phyloP scores from a whole-genome alignment of 2,329 filamentous ascomycete genomes.

The Cladosporium sp. region DNA sequence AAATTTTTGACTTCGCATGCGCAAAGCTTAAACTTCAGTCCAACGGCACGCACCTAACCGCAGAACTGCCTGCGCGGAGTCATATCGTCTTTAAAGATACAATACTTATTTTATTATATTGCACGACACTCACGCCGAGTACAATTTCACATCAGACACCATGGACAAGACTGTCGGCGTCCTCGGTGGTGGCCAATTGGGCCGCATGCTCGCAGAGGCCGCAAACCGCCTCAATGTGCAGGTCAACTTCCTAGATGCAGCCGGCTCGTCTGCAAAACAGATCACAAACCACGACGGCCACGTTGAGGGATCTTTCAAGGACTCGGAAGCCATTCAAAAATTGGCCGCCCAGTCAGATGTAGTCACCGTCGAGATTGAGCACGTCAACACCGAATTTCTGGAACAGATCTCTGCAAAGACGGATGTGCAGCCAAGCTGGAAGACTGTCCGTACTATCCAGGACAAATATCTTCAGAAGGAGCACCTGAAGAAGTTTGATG shows the following conservation, averaged over 20 bases:
- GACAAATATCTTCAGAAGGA: constrained; percentile 91
- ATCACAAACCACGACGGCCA: constrained; percentile 71
- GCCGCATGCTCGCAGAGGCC: constrained; percentile 90
- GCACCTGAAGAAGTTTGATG: constrained; percentile 62
- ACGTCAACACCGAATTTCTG: constrained; percentile 83
- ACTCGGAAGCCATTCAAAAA: constrained; percentile 69
- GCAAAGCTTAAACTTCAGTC: constrained; percentile 12
- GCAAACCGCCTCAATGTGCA: constrained; percentile 73
- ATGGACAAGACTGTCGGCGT: constrained; percentile 32
- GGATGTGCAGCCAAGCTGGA: constrained; percentile 70
- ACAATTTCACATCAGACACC: not conserved
- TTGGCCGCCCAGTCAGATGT: constrained; percentile 74
- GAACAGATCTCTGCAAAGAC: constrained; percentile 72
- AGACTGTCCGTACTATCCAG: constrained; percentile 82
- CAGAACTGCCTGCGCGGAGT: not conserved
- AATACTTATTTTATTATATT: not conserved
- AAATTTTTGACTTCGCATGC: not conserved
- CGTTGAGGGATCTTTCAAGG: constrained; percentile 82
- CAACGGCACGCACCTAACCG: not conserved
- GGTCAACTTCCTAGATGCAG: constrained; percentile 72
- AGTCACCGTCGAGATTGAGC: constrained; percentile 91
- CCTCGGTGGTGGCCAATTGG: constrained; percentile 56
- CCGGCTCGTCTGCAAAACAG: constrained; percentile 76
- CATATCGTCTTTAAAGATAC: not conserved
- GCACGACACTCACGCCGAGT: not conserved